Evolutionary conservation across 148 eudicot genomes (phyloP), one percentile per base, ranked within the genome.

Genomic region (Agrostemma githago): DNA sequence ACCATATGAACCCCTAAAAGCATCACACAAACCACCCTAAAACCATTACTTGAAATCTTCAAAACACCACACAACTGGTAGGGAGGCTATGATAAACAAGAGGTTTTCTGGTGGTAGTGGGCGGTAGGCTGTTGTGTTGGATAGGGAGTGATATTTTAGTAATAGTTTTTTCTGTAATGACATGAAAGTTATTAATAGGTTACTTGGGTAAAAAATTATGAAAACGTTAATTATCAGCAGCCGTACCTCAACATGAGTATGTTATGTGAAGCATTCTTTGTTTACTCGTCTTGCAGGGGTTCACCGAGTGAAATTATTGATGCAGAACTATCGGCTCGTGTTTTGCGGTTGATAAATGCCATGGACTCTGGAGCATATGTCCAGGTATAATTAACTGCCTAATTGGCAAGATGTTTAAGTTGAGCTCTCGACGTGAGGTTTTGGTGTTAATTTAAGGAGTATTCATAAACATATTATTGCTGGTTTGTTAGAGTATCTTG

Each of bases 291-390:
- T 62, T 80, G 58, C 89, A 95, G 98, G 77, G 83, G 81, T 70
- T 89, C 87, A 57, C 82, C 95, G 64, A 85, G 88, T 81, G 96
- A 95, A 83, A 79, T 84, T 77, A 85, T 89, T 79, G 98, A 95
- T 85, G 98, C 97, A 56, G 97, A 92, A 72, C 92, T 95, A 83
- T 82, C 97, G 43, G 97, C 96, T 60, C 96, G 98, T 71, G 89
- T 92, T 70, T 79, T 95, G 74, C 90, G 92, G 76, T 72, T 95
- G 74, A 82, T 95, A 43, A 92, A 85, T 82, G 86, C 85, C 78
- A 88, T 88, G 82, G 96, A 95, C 74, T 86, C 88, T 79, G 93
- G 88, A 70, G 72, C 85, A 57, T 92, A 88, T 83, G 81, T 86
- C 79, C 90, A 85, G 98, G 98, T 95, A 88, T 17, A 40, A 17